Conservation (phyloP, 169 alveolate genomes). For the Plasmodium gallinaceum region DNA sequence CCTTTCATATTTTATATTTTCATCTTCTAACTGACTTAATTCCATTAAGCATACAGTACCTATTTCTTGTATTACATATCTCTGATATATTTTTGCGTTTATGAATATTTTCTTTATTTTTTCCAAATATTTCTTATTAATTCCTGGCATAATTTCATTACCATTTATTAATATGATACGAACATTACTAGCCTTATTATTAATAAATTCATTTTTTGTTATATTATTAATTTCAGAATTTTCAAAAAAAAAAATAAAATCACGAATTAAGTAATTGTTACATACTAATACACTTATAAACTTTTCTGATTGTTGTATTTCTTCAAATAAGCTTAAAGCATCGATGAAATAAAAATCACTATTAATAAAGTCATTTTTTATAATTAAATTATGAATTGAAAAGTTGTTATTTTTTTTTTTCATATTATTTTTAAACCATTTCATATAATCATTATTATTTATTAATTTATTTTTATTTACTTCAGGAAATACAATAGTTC, state of each 20-base stretch:
- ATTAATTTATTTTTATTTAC: constrained; percentile 23
- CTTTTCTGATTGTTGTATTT: constrained; percentile 7
- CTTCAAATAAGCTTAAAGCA: constrained; percentile 66
- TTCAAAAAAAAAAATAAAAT: constrained; percentile 51
- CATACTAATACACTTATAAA: constrained; percentile 27
- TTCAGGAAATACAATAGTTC: constrained; percentile 54
- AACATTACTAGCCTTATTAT: constrained; percentile 35
- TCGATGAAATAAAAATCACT: constrained; percentile 58
- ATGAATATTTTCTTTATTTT: constrained; percentile 36
- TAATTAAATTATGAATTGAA: constrained; percentile 45
- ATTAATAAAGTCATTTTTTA: constrained; percentile 35
- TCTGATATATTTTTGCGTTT: constrained; percentile 65
- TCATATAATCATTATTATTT: constrained; percentile 51
- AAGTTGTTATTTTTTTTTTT: constrained; percentile 36
- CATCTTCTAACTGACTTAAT: constrained; percentile 30
- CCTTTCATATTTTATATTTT: constrained; percentile 52
- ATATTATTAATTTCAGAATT: constrained; percentile 39
- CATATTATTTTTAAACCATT: constrained; percentile 70
- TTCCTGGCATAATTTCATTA: constrained; percentile 75
- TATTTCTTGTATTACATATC: constrained; percentile 73
- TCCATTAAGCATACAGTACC: constrained; percentile 50
- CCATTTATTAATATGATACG: constrained; percentile 40
- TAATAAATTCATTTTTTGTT: constrained; percentile 59
- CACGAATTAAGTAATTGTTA: constrained; percentile 72
- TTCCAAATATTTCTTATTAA: constrained; percentile 47